phyloP scores from a whole-genome alignment of 2,329 filamentous ascomycete species.

The Penicillium hesseltinei region DNA sequence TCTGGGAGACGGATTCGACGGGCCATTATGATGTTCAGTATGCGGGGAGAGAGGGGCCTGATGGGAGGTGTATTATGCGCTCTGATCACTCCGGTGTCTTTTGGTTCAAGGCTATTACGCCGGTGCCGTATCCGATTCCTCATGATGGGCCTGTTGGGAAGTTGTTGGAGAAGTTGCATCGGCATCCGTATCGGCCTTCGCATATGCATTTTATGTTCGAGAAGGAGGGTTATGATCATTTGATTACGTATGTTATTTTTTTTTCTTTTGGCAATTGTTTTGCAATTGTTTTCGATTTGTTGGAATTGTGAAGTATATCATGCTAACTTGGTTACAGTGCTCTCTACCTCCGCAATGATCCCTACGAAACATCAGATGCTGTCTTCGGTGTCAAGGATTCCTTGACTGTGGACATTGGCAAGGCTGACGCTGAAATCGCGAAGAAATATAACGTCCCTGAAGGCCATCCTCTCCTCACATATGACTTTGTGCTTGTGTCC shows the following conservation, averaged over 20 bases:
- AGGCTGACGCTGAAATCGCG: conserved; percentile 54
- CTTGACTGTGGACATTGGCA: conserved; percentile 64
- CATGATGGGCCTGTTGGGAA: conserved; percentile 80
- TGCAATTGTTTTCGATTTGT: background rate
- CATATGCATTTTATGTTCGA: conserved; percentile 91
- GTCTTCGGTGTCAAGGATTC: conserved; percentile 86
- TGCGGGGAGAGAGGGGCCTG: conserved; percentile 60
- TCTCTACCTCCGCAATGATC: conserved; percentile 73
- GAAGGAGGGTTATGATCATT: conserved; percentile 71
- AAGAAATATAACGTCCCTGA: conserved; percentile 63
- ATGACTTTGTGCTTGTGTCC: conserved; percentile 76
- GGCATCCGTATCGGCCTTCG: conserved; percentile 74
- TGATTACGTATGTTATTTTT: conserved; percentile 84
- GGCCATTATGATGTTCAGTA: conserved; percentile 83
- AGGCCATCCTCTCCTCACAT: conserved; percentile 62
- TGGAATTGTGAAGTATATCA: background rate
- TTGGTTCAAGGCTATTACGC: conserved; percentile 82
- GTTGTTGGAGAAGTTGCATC: conserved; percentile 61
- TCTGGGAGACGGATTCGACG: conserved; percentile 82
- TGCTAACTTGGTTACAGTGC: conserved; percentile 51
- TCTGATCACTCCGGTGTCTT: conserved; percentile 71
- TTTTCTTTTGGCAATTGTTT: background rate
- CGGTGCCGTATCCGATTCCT: conserved; percentile 82
- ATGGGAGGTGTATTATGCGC: conserved; percentile 69
- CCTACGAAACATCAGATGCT: conserved; percentile 78